A percentile compares a stretch with the other conserved stretches of the same genome.
Conservation (phyloP, 2,329 filamentous ascomycete genomes). For the Parastagonospora avenae region DNA sequence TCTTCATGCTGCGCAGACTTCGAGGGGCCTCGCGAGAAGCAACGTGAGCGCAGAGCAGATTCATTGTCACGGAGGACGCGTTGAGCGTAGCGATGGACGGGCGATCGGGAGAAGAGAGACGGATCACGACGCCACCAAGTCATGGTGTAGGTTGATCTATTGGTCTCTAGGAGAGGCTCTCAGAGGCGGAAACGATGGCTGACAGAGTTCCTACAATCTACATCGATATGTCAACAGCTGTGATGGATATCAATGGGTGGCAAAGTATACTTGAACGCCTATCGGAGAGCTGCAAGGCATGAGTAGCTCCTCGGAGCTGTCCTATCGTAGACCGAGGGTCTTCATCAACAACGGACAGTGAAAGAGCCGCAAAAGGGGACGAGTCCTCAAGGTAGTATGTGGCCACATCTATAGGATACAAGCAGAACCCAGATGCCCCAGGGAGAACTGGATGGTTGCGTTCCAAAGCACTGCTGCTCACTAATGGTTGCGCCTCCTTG, state of each 20-base stretch:
- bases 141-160: slow-evolving; percentile 13
- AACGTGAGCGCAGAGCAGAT: slow-evolving; percentile 28
- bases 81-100: slow-evolving; percentile 29
- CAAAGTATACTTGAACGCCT: slow-evolving; percentile 2
- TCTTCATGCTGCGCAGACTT: slow-evolving; percentile 28
- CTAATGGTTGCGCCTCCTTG: slow-evolving; percentile 12
- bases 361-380: neutral
- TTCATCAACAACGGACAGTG: neutral
- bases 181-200: neutral
- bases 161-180: neutral
- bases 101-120: slow-evolving; percentile 24
- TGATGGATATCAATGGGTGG: neutral
- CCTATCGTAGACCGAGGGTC: neutral
- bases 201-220: too few species aligned
- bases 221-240: neutral
- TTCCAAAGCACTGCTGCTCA: neutral
- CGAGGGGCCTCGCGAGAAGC: slow-evolving; percentile 34
- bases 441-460: too few species aligned
- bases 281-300: slow-evolving; percentile 6
- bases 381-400: neutral
- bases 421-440: neutral
- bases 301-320: slow-evolving; percentile 10
- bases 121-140: slow-evolving; percentile 40
- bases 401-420: neutral
- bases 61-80: slow-evolving; percentile 29